Evolutionary conservation across 2,329 filamentous ascomycete genomes (phyloP), one percentile per base, ranked within the genome.

Genomic region (Lecanicillium sp.): DNA sequence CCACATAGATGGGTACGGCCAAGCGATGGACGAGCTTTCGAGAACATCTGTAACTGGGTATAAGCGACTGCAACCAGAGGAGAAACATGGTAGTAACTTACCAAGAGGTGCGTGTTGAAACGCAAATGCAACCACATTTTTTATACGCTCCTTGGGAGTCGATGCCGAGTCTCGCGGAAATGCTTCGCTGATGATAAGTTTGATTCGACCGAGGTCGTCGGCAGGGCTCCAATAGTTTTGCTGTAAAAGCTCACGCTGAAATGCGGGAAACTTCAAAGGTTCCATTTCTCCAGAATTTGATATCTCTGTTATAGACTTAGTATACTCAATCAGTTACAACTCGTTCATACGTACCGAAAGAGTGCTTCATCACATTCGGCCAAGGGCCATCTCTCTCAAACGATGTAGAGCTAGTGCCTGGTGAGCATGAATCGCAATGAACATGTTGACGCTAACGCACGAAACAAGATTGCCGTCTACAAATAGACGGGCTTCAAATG

Each of bases 31-130:
- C 3, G 78, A 79, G 43, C 65, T 69, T 57, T 92, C 83, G 20
- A 94, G 70, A 17, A 89, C 67, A 30, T 83, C 86, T 59, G 22
- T 7, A 11, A 49, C 35, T 25, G 22, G 11, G 11, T 25, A 11
- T 25, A 7, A 25, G 22, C 22, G 22, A n/a, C n/a, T n/a, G n/a
- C n/a, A 25, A 14, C 33, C 15, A 3, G 4, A 3, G 25, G 32
- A 36, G 14, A 44, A 28, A 7, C 37, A 28, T 8, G 9, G 13
- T 25, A 25, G 30, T 17, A 29, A 60, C 69, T 48, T 64, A 90
- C 86, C 72, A 39, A 84, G 62, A 1, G 87, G 86, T 25, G 84
- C 87, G 64, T 92, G 85, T 52, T 92, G 85, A 51, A 94, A 94
- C 1, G 86, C 81, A 58, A 94, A 92, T 12, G 75, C 74, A 17